Percentiles rank a stretch among this genome's conserved stretches.
These are phyloP conservation scores for Aegilops umbellulata DNA, from an alignment of 176 grass and related monocot genomes.

Conservation along the genomic window DNA sequence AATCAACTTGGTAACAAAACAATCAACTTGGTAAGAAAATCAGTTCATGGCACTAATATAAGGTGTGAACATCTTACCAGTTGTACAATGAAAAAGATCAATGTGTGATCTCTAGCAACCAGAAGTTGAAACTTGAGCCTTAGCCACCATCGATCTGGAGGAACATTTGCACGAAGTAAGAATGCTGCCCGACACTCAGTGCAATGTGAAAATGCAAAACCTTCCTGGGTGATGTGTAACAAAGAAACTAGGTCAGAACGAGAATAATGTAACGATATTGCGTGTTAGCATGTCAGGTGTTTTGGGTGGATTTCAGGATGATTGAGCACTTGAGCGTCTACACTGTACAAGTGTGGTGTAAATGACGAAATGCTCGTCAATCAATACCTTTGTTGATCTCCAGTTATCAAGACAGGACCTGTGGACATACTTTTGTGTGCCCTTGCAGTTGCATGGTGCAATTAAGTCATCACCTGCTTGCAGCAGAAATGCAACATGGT, in stretches of 20 bases:
- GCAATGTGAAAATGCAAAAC: conserved; percentile 99
- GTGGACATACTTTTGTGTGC: conserved; percentile 97
- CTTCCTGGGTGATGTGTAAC: conserved; percentile 64
- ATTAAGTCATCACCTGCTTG: conserved; percentile 81
- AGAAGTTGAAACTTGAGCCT: conserved; percentile 92
- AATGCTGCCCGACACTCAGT: conserved; percentile 93
- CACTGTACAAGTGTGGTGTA: conserved; percentile 1
- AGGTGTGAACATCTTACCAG: conserved; percentile 50
- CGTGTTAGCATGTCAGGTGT: not conserved
- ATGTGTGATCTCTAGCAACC: conserved; percentile 86
- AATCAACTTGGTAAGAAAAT: not conserved
- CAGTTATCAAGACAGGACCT: conserved; percentile 94
- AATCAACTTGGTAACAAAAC: conserved; percentile 30
- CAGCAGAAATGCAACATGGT: not conserved
- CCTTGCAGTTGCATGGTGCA: conserved; percentile 84
- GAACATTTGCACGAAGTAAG: conserved; percentile 85
- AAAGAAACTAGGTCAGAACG: conserved; percentile 19
- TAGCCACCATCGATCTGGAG: conserved; percentile 90
- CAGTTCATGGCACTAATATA: conserved; percentile 5
- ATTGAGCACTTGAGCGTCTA: not conserved
- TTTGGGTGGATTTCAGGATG: not conserved
- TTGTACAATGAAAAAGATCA: conserved; percentile 94
- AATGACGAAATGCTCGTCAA: conserved; percentile 4
- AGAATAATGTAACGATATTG: conserved; percentile 2
- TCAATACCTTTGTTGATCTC: conserved; percentile 91